Conservation (phyloP, 805 yeast genomes). For the Ogataea dorogensis region DNA sequence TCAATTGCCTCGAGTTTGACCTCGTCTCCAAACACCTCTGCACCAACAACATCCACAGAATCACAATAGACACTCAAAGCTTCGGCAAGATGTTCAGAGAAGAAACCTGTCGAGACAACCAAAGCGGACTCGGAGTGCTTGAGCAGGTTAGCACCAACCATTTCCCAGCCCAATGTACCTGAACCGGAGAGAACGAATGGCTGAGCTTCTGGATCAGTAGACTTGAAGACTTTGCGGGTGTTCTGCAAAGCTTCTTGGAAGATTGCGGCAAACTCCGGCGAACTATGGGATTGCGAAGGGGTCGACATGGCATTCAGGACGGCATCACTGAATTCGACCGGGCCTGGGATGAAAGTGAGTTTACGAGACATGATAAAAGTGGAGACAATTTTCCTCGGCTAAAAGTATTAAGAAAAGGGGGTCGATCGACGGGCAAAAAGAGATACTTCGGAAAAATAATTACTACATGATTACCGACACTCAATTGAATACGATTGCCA, state of each 20-base stretch:
- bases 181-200: slow-evolving; percentile 84
- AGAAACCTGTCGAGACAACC: slow-evolving; percentile 87
- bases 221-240: slow-evolving; percentile 72
- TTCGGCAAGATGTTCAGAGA: slow-evolving; percentile 80
- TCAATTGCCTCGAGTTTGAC: slow-evolving; percentile 59
- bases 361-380: slow-evolving; percentile 27
- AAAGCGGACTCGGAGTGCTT: slow-evolving; percentile 66
- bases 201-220: slow-evolving; percentile 65
- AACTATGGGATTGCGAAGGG: slow-evolving; percentile 86
- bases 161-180: slow-evolving; percentile 95
- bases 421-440: too few species aligned
- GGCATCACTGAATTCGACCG: slow-evolving; percentile 58
- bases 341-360: slow-evolving; percentile 37
- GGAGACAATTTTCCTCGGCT: slow-evolving; percentile 9
- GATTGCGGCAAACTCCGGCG: slow-evolving; percentile 74
- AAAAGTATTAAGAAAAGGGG: not conserved
- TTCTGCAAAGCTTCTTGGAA: slow-evolving; percentile 68
- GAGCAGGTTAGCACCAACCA: slow-evolving; percentile 75
- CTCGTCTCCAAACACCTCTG: slow-evolving; percentile 64
- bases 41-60: slow-evolving; percentile 69
- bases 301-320: slow-evolving; percentile 79
- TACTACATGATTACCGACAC: slow-evolving; percentile 76
- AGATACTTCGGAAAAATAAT: not conserved
- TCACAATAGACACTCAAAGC: slow-evolving; percentile 71
- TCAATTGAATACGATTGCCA: slow-evolving; percentile 72